A percentile compares a stretch with the other conserved stretches of the same genome.
Evolutionary conservation across 176 grass and related monocot genomes (phyloP).

Genomic region (Oryza officinalis): DNA sequence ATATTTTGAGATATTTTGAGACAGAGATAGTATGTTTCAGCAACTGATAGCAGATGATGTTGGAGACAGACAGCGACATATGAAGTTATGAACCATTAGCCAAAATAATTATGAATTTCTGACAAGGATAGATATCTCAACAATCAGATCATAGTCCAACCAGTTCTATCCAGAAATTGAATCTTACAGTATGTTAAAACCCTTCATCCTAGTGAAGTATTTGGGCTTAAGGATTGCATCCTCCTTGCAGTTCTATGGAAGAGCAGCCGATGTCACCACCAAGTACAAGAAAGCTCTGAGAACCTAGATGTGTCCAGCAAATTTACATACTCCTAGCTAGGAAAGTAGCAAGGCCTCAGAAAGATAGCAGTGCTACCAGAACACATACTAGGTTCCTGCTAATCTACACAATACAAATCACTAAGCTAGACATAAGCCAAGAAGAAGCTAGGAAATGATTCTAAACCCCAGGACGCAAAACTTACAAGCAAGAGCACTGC

Average conservation of each 20-base stretch:
- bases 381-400: constrained; percentile 42
- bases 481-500: constrained; percentile 40
- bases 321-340: constrained; percentile 40
- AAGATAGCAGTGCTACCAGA: constrained; percentile 19
- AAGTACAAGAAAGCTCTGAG: constrained; percentile 36
- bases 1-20: too few species aligned
- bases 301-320: constrained; percentile 27
- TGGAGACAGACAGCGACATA: background rate
- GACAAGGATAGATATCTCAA: background rate
- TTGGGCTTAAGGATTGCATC: background rate
- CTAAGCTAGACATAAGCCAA: constrained; percentile 23
- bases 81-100: background rate
- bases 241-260: background rate
- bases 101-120: background rate
- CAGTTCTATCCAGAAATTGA: background rate
- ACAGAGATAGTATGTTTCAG: background rate
- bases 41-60: background rate
- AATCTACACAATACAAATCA: constrained; percentile 40
- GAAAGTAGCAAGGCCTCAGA: constrained; percentile 40
- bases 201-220: background rate
- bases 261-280: constrained; percentile 22
- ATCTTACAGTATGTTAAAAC: background rate
- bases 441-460: constrained; percentile 46
- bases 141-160: background rate
- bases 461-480: constrained; percentile 35